phyloP scores from a whole-genome alignment of 345 rosid species.

The Eucalyptus cladocalyx region DNA sequence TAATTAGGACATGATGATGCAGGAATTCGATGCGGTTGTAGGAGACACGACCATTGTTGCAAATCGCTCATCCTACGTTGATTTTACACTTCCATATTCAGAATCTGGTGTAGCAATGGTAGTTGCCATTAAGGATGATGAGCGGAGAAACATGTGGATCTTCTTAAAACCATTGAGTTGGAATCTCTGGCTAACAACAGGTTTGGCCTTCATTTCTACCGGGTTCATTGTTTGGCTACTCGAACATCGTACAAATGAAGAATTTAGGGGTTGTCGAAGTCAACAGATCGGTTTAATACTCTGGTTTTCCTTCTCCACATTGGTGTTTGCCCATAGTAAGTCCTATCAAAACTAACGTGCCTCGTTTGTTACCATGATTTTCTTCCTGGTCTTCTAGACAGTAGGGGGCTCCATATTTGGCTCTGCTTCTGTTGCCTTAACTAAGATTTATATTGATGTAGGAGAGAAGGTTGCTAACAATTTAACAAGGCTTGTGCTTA shows the following conservation, averaged over 20 bases:
- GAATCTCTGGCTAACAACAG: constrained; percentile 50
- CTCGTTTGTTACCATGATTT: background rate
- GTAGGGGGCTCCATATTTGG: background rate
- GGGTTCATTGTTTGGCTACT: constrained; percentile 64
- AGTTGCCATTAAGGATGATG: constrained; percentile 28
- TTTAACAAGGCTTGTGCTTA: constrained; percentile 22
- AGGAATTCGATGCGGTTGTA: constrained; percentile 44
- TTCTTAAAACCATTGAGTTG: constrained; percentile 56
- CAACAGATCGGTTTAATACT: constrained; percentile 41
- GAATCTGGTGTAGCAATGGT: constrained; percentile 68
- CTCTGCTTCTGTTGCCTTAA: background rate
- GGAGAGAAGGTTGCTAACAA: constrained; percentile 57
- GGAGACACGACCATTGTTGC: constrained; percentile 52
- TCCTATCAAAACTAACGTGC: constrained; percentile 50
- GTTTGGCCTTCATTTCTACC: constrained; percentile 36
- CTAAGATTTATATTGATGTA: background rate
- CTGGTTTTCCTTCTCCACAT: constrained; percentile 37
- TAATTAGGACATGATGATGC: background rate
- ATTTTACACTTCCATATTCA: constrained; percentile 58
- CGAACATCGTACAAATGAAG: constrained; percentile 59
- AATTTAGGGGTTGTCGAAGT: constrained; percentile 36
- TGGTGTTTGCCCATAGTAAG: background rate
- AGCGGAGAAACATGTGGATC: constrained; percentile 39
- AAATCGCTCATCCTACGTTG: constrained; percentile 30
- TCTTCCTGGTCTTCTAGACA: background rate